Evolutionary conservation across 306 rosid genomes (phyloP), one percentile per base, ranked within the genome.

Genomic region (Senna tora): DNA sequence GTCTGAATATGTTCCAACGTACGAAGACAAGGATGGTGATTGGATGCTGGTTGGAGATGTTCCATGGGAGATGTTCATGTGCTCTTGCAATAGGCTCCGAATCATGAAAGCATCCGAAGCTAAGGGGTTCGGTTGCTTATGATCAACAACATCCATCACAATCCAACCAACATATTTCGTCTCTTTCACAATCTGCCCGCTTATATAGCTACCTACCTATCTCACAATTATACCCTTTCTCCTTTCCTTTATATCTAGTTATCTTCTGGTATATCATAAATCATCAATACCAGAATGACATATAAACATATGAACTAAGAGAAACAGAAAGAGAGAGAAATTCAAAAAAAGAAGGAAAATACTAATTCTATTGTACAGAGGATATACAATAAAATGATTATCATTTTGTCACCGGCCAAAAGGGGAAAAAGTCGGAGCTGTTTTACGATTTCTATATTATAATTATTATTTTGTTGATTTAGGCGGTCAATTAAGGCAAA

Each of bases 11-110:
- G 91, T 84, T 71, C 98, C 89, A 20, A 90, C 91, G 54, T 92
- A 92, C 22, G 90, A 92, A 73, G 98, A 92, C 66, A 92, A 87
- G 62, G 98, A 92, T 65, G 96, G 96, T 55, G 98, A 92, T 36
- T 92, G 98, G 96, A 92, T 90, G 98, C 80, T 92, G 11, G 95
- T 88, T 67, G 98, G 98, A 84, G 98, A 92, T 74, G 98, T 92
- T 70, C 96, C 98, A 61, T 90, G 98, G 96, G 58, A 84, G 97
- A 90, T 90, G 92, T 90, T 90, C 69, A 80, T 75, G 20, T 63
- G 69, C 17, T 86, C 94, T 5, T 90, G 94, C 75, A 90, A 84
- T 79, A 84, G 92, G 77, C 63, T 88, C 64, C 85, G 78, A 69
- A 86, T 88, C 65, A 79, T 90, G 74, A 90, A 85, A 64, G 92